Evolutionary conservation across 441 rosid genomes (phyloP).

Genomic region (Croton laevigatus): DNA sequence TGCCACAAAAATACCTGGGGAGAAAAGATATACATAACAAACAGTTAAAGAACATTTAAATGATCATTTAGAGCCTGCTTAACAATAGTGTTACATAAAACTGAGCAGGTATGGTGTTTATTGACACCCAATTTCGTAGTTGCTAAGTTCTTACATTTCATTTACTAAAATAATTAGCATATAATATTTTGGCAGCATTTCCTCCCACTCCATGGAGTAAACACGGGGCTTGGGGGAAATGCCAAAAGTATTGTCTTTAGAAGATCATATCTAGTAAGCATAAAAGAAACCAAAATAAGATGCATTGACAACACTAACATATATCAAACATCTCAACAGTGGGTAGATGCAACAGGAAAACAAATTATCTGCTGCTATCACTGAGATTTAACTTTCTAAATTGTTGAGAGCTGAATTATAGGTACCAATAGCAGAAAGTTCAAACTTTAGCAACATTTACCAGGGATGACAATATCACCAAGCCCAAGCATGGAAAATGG

Average conservation of each 20-base stretch:
- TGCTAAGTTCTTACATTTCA: not conserved
- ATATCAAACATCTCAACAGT: not conserved
- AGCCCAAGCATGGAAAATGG: conserved; percentile 99
- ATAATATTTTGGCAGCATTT: not conserved
- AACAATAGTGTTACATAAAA: not conserved
- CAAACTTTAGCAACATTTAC: conserved; percentile 30
- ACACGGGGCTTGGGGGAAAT: not conserved
- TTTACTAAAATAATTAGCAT: not conserved
- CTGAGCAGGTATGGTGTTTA: not conserved
- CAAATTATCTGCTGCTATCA: not conserved
- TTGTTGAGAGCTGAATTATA: not conserved
- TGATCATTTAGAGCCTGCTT: not conserved
- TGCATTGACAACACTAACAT: not conserved
- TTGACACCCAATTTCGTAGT: not conserved
- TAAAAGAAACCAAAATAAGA: not conserved
- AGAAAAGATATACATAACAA: not conserved
- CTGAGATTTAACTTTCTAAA: not conserved
- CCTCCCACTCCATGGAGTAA: not conserved
- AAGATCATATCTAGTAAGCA: not conserved
- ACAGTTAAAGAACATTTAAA: not conserved
- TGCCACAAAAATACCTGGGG: conserved; percentile 92
- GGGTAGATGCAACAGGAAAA: not conserved
- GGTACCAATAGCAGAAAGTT: not conserved
- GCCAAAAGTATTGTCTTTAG: not conserved
- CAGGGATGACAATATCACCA: conserved; percentile 98